Base-by-base conservation (phyloP, 805 yeast species). In the Ogataea corticis region DNA sequence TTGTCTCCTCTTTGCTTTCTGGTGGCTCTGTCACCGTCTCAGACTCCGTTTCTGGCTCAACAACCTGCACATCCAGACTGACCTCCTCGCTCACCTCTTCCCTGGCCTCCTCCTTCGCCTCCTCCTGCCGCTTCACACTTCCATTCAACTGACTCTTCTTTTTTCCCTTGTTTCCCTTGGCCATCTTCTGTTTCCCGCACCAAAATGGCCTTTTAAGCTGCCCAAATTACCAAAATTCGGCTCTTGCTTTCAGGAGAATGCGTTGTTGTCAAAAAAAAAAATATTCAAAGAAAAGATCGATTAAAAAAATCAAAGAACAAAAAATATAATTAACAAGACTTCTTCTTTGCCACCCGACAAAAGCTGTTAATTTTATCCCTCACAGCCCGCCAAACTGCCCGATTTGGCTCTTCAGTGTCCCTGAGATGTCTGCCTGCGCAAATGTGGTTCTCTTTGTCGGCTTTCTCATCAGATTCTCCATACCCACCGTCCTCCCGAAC, bases 401-500 rank as follows among this genome's bases (percentile, higher is more conserved):
- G 9, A 5, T 9, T 6, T 6, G 25, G 25, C 25, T 21, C 9
- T 9, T 9, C 9, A 5, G 25, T 21, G 25, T 9, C 25, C 25
- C 25, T 6, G 35, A 13, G 29, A 35, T 25, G 38, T 37, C 27
- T 25, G 44, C 44, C 49, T 45, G 33, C 13, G 12, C 58, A 2
- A 13, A 33, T 15, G 16, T 30, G 11, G 42, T 62, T 10, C 25
- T 61, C 9, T 17, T 42, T 2, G 16, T 50, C 6, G 69, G 70
- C 13, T 54, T 63, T 13, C 10, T 54, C 4, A 42, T 66, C 3
- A 48, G 70, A 44, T 31, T 59, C 2, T 11, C 45, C 3, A 46
- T 62, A 17, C 70, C 70, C n/a, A 46, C 47, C 2, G 37, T 51
- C 3, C 46, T 65, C 18, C 72, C 73, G 0, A 38, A 45, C 5